A percentile compares a stretch with the other conserved stretches of the same genome.
phyloP scores from a whole-genome alignment of 768 basidiomycete genomes.

The Pleurotus citrinopileatus region DNA sequence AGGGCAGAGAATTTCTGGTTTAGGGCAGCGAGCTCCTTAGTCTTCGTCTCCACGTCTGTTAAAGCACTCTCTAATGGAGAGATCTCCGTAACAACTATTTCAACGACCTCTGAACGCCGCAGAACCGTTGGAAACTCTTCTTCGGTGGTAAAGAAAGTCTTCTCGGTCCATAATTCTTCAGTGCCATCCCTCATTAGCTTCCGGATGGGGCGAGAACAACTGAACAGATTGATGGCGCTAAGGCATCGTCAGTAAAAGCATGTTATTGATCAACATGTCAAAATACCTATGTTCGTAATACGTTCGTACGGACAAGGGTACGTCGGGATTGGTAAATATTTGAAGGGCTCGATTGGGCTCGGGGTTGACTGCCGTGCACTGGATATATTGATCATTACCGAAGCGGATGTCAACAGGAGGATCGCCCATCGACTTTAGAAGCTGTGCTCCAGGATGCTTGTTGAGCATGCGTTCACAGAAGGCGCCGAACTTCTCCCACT shows the following conservation, averaged over 20 bases:
- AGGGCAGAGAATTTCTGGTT: constrained; percentile 74
- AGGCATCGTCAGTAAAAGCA: neutral
- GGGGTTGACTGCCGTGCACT: constrained; percentile 81
- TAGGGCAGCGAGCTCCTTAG: constrained; percentile 69
- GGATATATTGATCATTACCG: constrained; percentile 81
- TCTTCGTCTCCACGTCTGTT: constrained; percentile 76
- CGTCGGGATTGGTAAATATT: constrained; percentile 84
- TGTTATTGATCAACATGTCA: neutral
- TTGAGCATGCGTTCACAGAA: constrained; percentile 91
- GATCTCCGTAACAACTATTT: constrained; percentile 67
- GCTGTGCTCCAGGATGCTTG: constrained; percentile 83
- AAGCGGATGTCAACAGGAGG: constrained; percentile 80
- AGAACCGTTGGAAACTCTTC: constrained; percentile 90
- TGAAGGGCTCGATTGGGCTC: constrained; percentile 77
- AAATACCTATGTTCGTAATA: constrained; percentile 85
- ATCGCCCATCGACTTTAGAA: constrained; percentile 71
- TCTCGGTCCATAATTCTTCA: constrained; percentile 85
- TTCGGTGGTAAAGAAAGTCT: constrained; percentile 83
- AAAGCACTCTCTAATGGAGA: constrained; percentile 86
- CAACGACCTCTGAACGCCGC: constrained; percentile 82
- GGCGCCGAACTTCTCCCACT: constrained; percentile 90
- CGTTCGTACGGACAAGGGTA: constrained; percentile 70
- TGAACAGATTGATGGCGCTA: constrained; percentile 84
- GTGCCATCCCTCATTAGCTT: constrained; percentile 61
- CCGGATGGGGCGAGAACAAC: constrained; percentile 65